These are phyloP conservation scores for Pyrus pyrifolia DNA, from an alignment of 306 rosid genomes.

Conservation along the genomic window DNA sequence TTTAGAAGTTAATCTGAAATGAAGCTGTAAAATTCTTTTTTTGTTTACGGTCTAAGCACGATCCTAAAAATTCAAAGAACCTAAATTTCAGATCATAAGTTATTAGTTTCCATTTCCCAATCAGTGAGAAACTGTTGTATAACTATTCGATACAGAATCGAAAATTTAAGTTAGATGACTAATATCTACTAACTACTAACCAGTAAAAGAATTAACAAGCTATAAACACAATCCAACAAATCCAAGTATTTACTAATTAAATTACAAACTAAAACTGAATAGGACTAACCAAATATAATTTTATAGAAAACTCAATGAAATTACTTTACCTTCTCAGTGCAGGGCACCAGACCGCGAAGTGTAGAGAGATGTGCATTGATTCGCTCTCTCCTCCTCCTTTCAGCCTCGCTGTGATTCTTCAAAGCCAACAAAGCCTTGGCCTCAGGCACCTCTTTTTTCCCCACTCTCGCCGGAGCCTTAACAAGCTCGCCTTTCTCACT, in stretches of 20 bases:
- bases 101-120: neutral
- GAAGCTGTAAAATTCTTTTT: neutral
- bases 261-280: neutral
- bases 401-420: slow-evolving; percentile 85
- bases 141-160: neutral
- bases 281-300: neutral
- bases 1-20: neutral
- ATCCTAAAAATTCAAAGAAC: neutral
- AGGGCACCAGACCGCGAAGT: slow-evolving; percentile 61
- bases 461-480: slow-evolving; percentile 38
- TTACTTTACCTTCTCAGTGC: slow-evolving; percentile 45
- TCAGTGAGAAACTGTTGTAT: neutral
- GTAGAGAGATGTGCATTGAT: slow-evolving; percentile 75
- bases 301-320: neutral
- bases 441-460: slow-evolving; percentile 50
- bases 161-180: neutral
- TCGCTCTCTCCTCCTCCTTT: slow-evolving; percentile 85
- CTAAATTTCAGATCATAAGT: neutral
- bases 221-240: neutral
- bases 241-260: neutral
- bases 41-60: neutral
- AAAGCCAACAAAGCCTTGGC: slow-evolving; percentile 62
- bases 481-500: slow-evolving; percentile 54
- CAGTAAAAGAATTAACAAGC: neutral
- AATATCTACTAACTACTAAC: neutral